Base-by-base conservation (phyloP, 495 filamentous ascomycete species). In the Letharia columbiana region DNA sequence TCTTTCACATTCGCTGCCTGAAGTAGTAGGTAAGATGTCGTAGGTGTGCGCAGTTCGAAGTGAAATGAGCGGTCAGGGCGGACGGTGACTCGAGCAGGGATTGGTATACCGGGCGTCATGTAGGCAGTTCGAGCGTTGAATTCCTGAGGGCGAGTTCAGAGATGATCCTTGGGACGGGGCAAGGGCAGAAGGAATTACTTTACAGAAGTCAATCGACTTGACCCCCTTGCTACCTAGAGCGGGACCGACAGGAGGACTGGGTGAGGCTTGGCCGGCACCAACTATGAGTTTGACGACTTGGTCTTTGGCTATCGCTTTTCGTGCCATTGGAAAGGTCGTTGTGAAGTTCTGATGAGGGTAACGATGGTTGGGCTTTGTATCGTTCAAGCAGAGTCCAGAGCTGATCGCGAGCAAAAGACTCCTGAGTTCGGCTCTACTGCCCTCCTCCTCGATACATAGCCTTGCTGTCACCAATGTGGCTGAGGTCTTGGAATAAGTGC, bases 191-290 rank as follows among this genome's bases (percentile, higher is more conserved):
- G 39, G 57, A 47, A 37, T 50, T 73, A 97, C 94, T 84, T 98
- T 98, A 84, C 94, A 98, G 75, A 98, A 98, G 78, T 99, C 95
- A 89, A 99, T 99, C 67, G 89, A 92, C 82, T 99, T 99, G 50
- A 99, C 90, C 81, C 94, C 94, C 82, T 96, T 98, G 76, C 89
- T 92, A 75, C 94, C 94, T 68, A 99, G 82, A 56, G 94, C 95
- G 40, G 95, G 95, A 79, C 95, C 95, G 72, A 99, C 91, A 4
- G 94, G 94, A n/a, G 94, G 95, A 79, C 91, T 92, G 41, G 94
- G 94, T 67, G 88, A 89, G 59, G 94, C 94, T 75, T 98, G 91
- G n/a, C 94, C 95, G 49, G 94, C 94, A 67, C 92, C 95, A 61
- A 99, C 94, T 65, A 99, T 96, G 73, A 99, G 86, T 80, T 97